These are phyloP conservation scores for Leptographium radiaticola DNA, from an alignment of 2,329 filamentous ascomycete genomes.

Conservation along the genomic window DNA sequence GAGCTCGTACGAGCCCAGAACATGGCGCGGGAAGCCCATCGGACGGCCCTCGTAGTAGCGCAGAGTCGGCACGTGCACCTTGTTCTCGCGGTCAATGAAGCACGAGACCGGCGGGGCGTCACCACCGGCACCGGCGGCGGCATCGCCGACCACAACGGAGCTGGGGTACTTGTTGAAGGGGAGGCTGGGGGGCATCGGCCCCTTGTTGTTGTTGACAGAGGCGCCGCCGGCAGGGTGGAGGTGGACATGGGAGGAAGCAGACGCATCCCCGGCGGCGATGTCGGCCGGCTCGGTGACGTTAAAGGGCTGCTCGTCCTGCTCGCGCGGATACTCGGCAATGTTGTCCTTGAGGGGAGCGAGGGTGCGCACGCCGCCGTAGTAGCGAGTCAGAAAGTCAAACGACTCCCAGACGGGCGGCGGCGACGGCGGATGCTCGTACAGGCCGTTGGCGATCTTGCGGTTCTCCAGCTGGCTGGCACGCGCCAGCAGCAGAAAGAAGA, in stretches of 20 bases:
- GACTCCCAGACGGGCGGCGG: conserved; percentile 67
- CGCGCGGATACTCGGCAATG: conserved; percentile 65
- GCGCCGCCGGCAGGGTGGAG: conserved; percentile 12
- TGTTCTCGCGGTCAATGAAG: conserved; percentile 59
- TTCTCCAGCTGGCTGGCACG: conserved; percentile 62
- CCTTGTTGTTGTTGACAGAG: conserved; percentile 2
- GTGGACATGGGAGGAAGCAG: conserved; percentile 11
- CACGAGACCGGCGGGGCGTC: conserved; percentile 47
- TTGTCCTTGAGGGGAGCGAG: conserved; percentile 55
- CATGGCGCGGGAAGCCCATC: conserved; percentile 69
- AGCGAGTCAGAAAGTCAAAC: conserved; percentile 75
- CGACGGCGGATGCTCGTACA: conserved; percentile 44
- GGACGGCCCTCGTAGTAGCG: conserved; percentile 68
- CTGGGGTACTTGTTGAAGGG: conserved; percentile 7
- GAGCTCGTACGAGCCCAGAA: conserved; percentile 76
- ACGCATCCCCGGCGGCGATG: neutral
- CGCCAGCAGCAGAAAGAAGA: conserved; percentile 67
- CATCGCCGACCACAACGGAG: conserved; percentile 13
- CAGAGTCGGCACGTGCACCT: conserved; percentile 53
- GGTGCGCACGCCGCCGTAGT: conserved; percentile 75
- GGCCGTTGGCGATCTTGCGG: conserved; percentile 41
- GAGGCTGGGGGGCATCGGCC: conserved; percentile 11
- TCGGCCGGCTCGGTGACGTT: conserved; percentile 16
- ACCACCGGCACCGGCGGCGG: conserved; percentile 27
- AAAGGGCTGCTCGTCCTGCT: conserved; percentile 42